phyloP scores from a whole-genome alignment of 306 rosid genomes.

The Amphicarpaea edgeworthii region DNA sequence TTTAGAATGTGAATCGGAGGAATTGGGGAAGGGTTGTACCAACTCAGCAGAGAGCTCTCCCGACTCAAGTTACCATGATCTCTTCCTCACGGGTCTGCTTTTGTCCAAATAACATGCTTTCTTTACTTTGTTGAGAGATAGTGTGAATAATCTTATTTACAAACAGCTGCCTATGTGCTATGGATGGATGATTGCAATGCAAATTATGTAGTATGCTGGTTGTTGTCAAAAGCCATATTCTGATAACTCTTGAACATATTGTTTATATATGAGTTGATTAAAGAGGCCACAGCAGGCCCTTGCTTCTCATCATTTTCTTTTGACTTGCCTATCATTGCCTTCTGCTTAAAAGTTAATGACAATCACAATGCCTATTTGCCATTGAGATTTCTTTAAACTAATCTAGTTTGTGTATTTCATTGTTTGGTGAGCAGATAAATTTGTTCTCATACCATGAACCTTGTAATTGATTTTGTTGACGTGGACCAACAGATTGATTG shows the following conservation, averaged over 20 bases:
- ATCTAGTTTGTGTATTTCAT: background rate
- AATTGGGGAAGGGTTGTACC: slow-evolving; percentile 52
- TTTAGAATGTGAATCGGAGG: slow-evolving; percentile 58
- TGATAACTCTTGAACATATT: slow-evolving; percentile 28
- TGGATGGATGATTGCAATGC: slow-evolving; percentile 55
- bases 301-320: slow-evolving; percentile 41
- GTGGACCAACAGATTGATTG: too few species aligned
- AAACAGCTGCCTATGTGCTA: slow-evolving; percentile 57
- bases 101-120: slow-evolving; percentile 46
- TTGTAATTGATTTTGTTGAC: too few species aligned
- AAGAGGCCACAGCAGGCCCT: slow-evolving; percentile 68
- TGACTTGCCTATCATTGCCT: slow-evolving; percentile 27
- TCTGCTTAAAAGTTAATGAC: slow-evolving; percentile 30
- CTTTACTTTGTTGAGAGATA: slow-evolving; percentile 32
- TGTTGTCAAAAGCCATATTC: slow-evolving; percentile 43
- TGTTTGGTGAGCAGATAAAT: background rate
- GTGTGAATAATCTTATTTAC: slow-evolving; percentile 47
- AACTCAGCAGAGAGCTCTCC: slow-evolving; percentile 62
- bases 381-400: slow-evolving; percentile 1
- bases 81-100: slow-evolving; percentile 68
- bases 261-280: slow-evolving; percentile 57
- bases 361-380: background rate
- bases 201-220: slow-evolving; percentile 42
- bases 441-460: background rate
- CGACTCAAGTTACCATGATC: slow-evolving; percentile 67